Base-by-base conservation (phyloP, 2,329 filamentous ascomycete species). In the Scolecobasidium constrictum region DNA sequence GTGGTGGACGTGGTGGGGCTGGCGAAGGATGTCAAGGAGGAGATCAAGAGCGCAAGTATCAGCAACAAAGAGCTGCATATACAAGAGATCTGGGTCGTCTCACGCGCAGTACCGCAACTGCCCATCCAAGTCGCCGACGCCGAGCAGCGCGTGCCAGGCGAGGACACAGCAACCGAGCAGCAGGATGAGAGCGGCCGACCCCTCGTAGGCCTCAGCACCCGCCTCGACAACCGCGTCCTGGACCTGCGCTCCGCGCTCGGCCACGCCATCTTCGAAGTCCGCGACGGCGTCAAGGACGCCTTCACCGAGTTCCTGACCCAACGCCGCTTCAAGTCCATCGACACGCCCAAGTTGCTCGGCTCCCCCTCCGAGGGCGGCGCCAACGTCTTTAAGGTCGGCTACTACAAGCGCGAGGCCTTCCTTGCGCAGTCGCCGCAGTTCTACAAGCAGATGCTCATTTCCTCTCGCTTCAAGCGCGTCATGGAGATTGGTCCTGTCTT, bases 171-270 rank as follows among this genome's bases (percentile, higher is more conserved):
- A 47, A 66, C 67, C 7, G 67, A 71, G 47, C 63, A 66, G 39
- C 64, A 69, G 42, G 72, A 73, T 46, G 67, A 69, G 7, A 67
- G 68, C 21, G 68, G 67, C 33, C 59, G 68, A 39, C 85, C 88
- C 1, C 74, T 83, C 41, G 88, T 93, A 21, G 83, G 77, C 47
- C 77, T 96, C 61, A 78, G 80, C 56, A 93, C 86, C 1, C 80
- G 90, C 52, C 75, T 95, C 40, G 83, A 94, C 70, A 94, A 96
- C 72, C 80, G 85, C 47, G 85, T 85, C 41, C 83, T 98, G 68
- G 88, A 95, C 67, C 83, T 95, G 58, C 81, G 92, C 45, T 85
- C 86, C 1, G 86, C 87, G 48, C 83, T 93, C 48, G 93, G 92
- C 65, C 86, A 93, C 60, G 86, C 88, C 46, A 86, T 87, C 56